Evolutionary conservation across 306 rosid genomes (phyloP).

Genomic region (Cucurbita ficifolia): DNA sequence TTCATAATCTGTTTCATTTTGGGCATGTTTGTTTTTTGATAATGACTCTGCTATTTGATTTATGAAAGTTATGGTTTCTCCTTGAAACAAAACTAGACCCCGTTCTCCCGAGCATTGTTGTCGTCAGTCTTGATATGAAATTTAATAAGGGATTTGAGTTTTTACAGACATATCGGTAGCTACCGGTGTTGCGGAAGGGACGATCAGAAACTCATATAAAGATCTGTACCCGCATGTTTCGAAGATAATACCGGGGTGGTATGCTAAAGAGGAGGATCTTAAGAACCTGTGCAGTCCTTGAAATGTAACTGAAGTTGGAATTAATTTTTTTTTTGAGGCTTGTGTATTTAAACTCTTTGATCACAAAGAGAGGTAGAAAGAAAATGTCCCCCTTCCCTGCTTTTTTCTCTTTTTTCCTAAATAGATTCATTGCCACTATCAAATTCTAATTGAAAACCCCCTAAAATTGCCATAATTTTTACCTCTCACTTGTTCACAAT

Average conservation of each 20-base stretch:
- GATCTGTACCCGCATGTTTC: constrained; percentile 81
- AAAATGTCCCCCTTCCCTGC: neutral
- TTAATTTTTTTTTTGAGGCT: neutral
- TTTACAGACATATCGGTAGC: constrained; percentile 80
- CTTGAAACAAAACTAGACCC: neutral
- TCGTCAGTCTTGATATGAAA: neutral
- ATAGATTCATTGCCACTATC: neutral
- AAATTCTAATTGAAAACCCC: neutral
- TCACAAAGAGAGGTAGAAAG: constrained; percentile 3
- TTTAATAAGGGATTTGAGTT: constrained; percentile 2
- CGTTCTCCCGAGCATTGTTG: neutral
- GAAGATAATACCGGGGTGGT: constrained; percentile 86
- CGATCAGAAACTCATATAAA: constrained; percentile 83
- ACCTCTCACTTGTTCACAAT: neutral
- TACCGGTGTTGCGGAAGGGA: constrained; percentile 98
- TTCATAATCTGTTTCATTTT: neutral
- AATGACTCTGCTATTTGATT: too few relatives aligned
- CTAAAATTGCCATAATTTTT: neutral
- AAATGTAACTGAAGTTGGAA: constrained; percentile 13
- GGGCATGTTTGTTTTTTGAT: neutral
- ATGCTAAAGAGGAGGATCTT: constrained; percentile 76
- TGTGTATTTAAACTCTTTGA: constrained; percentile 13
- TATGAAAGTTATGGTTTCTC: neutral
- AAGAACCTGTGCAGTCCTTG: constrained; percentile 84
- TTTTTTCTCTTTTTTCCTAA: neutral